Conservation (phyloP, 2,329 filamentous ascomycete species). For the Aspergillus uvarum region DNA sequence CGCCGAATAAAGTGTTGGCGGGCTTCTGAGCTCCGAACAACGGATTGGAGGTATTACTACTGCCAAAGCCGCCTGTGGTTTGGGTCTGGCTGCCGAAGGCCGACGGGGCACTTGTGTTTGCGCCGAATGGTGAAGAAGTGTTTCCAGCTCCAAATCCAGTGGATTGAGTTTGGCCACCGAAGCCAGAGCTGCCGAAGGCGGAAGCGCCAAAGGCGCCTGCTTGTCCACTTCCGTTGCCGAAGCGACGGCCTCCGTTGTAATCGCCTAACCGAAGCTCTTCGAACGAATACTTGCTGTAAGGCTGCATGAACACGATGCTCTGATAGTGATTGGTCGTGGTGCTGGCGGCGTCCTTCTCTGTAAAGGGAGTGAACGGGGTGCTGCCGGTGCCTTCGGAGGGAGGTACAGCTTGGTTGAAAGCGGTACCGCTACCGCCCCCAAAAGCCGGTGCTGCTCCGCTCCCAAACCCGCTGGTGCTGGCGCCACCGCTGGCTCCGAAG, state of each 20-base stretch:
- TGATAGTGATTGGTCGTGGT: constrained; percentile 47
- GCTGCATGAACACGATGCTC: constrained; percentile 50
- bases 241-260: constrained; percentile 81
- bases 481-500: constrained; percentile 28
- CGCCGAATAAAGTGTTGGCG: constrained; percentile 39
- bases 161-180: constrained; percentile 43
- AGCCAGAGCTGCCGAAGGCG: constrained; percentile 53
- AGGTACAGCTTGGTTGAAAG: constrained; percentile 41
- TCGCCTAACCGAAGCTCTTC: constrained; percentile 79
- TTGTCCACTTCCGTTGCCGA: constrained; percentile 78
- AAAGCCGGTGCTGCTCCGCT: constrained; percentile 29
- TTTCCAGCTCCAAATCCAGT: constrained; percentile 44
- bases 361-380: constrained; percentile 46
- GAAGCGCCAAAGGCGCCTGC: constrained; percentile 76
- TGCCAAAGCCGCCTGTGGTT: constrained; percentile 41
- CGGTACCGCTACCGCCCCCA: constrained; percentile 42
- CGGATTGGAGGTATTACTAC: constrained; percentile 34
- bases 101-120: constrained; percentile 37
- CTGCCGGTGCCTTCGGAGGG: constrained; percentile 47
- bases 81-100: constrained; percentile 46
- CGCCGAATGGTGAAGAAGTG: constrained; percentile 43
- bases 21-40: constrained; percentile 49
- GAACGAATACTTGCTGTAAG: constrained; percentile 79
- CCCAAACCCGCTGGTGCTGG: constrained; percentile 33
- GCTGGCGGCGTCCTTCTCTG: constrained; percentile 46